Conservation (phyloP, 352 stramenopile genomes). For the Globisporangium acanthophoron region DNA sequence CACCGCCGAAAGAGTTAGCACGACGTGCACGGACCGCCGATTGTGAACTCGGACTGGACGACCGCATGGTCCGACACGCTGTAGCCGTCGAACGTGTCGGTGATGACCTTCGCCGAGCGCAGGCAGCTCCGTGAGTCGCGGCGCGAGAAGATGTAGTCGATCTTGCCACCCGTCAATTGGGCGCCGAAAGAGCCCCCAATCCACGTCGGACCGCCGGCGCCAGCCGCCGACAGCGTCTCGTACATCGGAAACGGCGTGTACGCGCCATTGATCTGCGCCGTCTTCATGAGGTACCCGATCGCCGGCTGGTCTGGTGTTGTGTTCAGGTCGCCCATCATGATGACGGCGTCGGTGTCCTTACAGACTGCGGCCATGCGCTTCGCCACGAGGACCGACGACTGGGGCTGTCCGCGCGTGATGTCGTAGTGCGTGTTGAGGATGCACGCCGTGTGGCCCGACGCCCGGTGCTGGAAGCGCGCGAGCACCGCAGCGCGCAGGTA, state of each 20-base stretch:
- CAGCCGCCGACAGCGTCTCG: constrained; percentile 44
- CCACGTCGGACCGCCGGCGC: constrained; percentile 42
- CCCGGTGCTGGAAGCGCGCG: constrained; percentile 42
- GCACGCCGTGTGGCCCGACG: constrained; percentile 27
- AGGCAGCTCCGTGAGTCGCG: constrained; percentile 41
- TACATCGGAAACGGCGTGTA: constrained; percentile 50
- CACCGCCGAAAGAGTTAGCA: background rate
- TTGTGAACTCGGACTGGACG: constrained; percentile 51
- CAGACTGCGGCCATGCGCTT: constrained; percentile 37
- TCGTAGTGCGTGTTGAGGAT: constrained; percentile 81
- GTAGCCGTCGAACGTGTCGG: constrained; percentile 41
- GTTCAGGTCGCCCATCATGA: constrained; percentile 77
- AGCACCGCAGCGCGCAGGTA: constrained; percentile 55
- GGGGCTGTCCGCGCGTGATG: constrained; percentile 40
- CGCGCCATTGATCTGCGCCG: constrained; percentile 17
- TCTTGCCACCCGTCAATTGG: constrained; percentile 26
- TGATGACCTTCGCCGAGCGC: constrained; percentile 31
- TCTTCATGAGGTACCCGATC: constrained; percentile 36
- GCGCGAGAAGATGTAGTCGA: constrained; percentile 69
- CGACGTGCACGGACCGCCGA: constrained; percentile 20
- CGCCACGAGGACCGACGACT: constrained; percentile 51
- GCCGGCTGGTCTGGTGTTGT: constrained; percentile 21
- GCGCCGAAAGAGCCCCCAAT: constrained; percentile 51
- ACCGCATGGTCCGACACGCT: constrained; percentile 63
- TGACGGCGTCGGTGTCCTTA: constrained; percentile 33